Base-by-base conservation (phyloP, 2,329 filamentous ascomycete genomes). In the Ophiosphaerella herpotricha region DNA sequence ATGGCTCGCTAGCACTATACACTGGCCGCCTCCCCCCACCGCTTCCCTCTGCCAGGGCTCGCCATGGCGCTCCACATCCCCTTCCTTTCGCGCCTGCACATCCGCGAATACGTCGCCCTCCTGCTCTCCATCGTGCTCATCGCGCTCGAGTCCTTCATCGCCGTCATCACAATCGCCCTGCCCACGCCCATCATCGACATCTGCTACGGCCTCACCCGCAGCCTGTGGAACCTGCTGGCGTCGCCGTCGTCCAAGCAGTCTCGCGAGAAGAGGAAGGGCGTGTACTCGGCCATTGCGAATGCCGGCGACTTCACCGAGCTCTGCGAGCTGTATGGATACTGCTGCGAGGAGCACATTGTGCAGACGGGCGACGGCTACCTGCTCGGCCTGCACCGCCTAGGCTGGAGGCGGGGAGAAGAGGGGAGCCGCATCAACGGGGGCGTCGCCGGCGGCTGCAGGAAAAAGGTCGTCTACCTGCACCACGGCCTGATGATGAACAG, bases 401-500 rank as follows among this genome's bases (percentile, higher is more conserved):
- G 89, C 16, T 95, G 89, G 83, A 84, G 82, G 51, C 88, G 85
- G 63, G 91, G 90, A 9, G 91, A 96, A 70, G 89, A 94, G 68
- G 84, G 85, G n/a, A 77, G 81, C 46, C 84, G 84, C 56, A 88
- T 96, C 63, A 97, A 97, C 43, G 88, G 88, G 0, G 77, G 80
- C 0, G 80, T 81, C 1, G 80, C 81, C 32, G 62, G 63, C 39
- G 67, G 67, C 13, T 62, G 89, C 24, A 82, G 82, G 74, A 97
- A 97, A 77, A 89, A 87, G 61, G 90, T 97, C 41, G 86, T 94
- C 6, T 99, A 97, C 72, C 78, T 99, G 57, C 94, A 99, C 68
- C 94, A 99, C 74, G 94, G 93, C 9, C 81, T 99, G 50, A 83
- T 99, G 68, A 99, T 99, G 94, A 97, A 97, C 75, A 96, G 91